These are phyloP conservation scores for Globisporangium lucens DNA, from an alignment of 352 stramenopile genomes.

Conservation along the genomic window DNA sequence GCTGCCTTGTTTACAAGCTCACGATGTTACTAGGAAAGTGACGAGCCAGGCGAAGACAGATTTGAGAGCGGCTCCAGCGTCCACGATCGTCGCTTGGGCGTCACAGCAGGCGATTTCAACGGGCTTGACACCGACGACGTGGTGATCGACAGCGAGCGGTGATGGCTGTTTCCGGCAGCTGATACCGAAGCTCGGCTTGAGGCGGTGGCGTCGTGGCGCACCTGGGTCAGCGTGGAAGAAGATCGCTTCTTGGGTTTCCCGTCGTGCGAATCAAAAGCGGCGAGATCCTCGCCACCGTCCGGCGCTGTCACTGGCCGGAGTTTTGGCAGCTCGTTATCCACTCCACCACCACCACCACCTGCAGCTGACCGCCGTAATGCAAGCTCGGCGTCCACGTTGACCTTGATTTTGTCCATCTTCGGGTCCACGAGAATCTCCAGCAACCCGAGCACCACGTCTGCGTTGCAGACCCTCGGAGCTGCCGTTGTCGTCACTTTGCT, in stretches of 20 bases:
- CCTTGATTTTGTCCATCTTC: conserved; percentile 49
- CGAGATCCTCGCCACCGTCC: conserved; percentile 17
- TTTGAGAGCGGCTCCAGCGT: conserved; percentile 41
- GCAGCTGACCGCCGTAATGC: conserved; percentile 26
- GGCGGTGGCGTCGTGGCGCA: conserved; percentile 24
- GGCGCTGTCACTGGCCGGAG: conserved; percentile 38
- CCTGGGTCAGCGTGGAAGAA: conserved; percentile 33
- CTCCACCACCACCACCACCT: conserved; percentile 1
- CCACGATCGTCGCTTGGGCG: conserved; percentile 51
- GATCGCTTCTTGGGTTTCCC: conserved; percentile 18
- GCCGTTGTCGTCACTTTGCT: conserved; percentile 14
- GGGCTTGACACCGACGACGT: conserved; percentile 21
- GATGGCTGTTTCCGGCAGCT: background rate
- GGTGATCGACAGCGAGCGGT: conserved; percentile 7
- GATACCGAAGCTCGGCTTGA: background rate
- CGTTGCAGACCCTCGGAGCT: conserved; percentile 48
- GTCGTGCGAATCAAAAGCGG: background rate
- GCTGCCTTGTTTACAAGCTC: background rate
- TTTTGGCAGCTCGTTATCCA: conserved; percentile 39
- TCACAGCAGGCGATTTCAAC: conserved; percentile 34
- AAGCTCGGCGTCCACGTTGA: conserved; percentile 62
- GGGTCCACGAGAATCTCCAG: conserved; percentile 51
- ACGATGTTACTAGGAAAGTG: background rate
- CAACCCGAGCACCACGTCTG: conserved; percentile 48
- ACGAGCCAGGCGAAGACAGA: background rate